Conservation (phyloP, 192 early-diverging fungal species). For the Coemansia furcata region DNA sequence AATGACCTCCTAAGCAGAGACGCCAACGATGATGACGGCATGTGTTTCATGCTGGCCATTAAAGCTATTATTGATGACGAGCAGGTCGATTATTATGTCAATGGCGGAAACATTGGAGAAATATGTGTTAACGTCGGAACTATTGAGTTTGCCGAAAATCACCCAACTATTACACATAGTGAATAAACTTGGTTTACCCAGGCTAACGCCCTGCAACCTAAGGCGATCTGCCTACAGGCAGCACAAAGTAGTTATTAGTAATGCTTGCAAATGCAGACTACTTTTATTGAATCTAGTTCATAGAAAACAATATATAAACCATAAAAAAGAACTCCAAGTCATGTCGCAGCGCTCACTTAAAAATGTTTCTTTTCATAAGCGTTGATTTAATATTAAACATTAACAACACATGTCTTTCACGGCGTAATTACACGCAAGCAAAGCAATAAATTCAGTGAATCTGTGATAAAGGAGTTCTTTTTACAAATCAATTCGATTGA, state of each 20-base stretch:
- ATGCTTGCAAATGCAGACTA: neutral
- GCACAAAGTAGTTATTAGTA: neutral
- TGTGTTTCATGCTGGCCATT: neutral
- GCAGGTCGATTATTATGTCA: neutral
- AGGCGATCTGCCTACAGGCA: too few species aligned
- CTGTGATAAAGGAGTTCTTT: neutral
- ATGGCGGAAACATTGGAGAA: too few species aligned
- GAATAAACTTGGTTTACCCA: neutral
- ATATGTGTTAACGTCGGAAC: neutral
- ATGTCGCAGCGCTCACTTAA: too few species aligned
- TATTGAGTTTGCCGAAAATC: neutral
- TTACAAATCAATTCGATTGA: neutral
- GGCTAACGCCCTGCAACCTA: neutral
- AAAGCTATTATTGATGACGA: neutral
- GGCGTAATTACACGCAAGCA: neutral
- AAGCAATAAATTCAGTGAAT: neutral
- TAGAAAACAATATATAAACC: too few species aligned
- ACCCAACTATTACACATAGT: neutral
- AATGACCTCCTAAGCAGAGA: neutral
- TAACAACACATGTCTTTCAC: neutral
- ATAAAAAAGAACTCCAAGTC: too few species aligned
- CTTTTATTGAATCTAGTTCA: too few species aligned
- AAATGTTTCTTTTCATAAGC: too few species aligned
- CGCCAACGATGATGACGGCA: neutral
- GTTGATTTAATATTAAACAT: too few species aligned